phyloP scores from a whole-genome alignment of 306 rosid genomes.

The Cicer bijugum region DNA sequence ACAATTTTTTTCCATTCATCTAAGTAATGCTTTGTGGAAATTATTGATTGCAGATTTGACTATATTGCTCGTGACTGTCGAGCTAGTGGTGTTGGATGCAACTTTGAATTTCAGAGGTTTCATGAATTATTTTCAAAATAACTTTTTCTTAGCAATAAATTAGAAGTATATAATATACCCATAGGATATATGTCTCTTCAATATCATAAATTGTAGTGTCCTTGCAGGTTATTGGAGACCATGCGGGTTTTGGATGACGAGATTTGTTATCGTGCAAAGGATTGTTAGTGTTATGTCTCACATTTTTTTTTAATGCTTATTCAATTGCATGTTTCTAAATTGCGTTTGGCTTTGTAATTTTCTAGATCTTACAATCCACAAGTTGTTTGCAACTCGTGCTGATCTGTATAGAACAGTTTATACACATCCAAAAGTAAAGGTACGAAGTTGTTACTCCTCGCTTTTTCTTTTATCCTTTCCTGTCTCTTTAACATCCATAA shows the following conservation, averaged over 20 bases:
- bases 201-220: constrained; percentile 28
- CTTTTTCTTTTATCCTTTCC: too few relatives aligned
- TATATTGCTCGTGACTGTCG: constrained; percentile 89
- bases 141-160: constrained; percentile 32
- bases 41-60: constrained; percentile 74
- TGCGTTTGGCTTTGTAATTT: constrained; percentile 47
- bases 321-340: constrained; percentile 34
- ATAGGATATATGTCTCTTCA: constrained; percentile 32
- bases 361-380: constrained; percentile 81
- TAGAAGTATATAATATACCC: constrained; percentile 5
- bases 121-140: constrained; percentile 32
- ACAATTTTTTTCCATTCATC: not conserved
- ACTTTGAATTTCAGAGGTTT: constrained; percentile 85
- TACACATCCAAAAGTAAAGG: constrained; percentile 93
- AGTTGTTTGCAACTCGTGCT: constrained; percentile 89
- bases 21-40: constrained; percentile 39
- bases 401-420: constrained; percentile 92
- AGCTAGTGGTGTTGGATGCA: constrained; percentile 92
- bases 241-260: constrained; percentile 93
- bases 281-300: constrained; percentile 63
- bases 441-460: constrained; percentile 32
- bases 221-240: constrained; percentile 80
- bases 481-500: not conserved
- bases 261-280: constrained; percentile 88
- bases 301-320: constrained; percentile 11